Percentiles rank a stretch among this genome's conserved stretches.
Evolutionary conservation across 2,329 filamentous ascomycete species (phyloP).

Genomic region (Apiospora aurea): DNA sequence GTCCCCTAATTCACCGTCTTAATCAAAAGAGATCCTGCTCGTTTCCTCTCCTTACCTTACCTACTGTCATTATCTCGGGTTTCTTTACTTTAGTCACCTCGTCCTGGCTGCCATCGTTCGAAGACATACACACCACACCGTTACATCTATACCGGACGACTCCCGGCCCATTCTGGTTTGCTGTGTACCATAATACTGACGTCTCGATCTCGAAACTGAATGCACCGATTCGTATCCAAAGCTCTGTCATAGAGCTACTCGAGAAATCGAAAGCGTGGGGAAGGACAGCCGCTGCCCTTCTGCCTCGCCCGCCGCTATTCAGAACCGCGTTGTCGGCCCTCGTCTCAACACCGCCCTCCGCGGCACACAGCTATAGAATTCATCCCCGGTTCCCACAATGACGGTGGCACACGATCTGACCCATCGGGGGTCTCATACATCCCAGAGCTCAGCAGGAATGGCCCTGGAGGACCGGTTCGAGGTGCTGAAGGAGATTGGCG

Average conservation of each 20-base stretch:
- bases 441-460: slow-evolving; percentile 55
- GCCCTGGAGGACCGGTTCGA: slow-evolving; percentile 94
- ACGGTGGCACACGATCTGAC: slow-evolving; percentile 77
- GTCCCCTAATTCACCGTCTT: slow-evolving; percentile 40
- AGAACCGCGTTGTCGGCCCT: slow-evolving; percentile 22
- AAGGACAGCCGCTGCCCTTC: slow-evolving; percentile 35
- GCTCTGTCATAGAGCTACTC: slow-evolving; percentile 49
- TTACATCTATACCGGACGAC: slow-evolving; percentile 18
- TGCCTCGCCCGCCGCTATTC: slow-evolving; percentile 32
- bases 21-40: slow-evolving; percentile 34
- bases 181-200: slow-evolving; percentile 14
- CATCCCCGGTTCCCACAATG: slow-evolving; percentile 61
- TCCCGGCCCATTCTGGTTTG: slow-evolving; percentile 12
- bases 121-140: slow-evolving; percentile 17
- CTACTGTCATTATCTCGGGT: slow-evolving; percentile 28
- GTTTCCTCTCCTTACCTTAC: slow-evolving; percentile 29
- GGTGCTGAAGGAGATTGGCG: slow-evolving; percentile 96
- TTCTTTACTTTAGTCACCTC: slow-evolving; percentile 23
- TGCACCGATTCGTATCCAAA: slow-evolving; percentile 31
- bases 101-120: slow-evolving; percentile 11
- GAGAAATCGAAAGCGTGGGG: slow-evolving; percentile 34
- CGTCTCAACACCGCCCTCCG: slow-evolving; percentile 28
- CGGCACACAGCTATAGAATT: slow-evolving; percentile 24
- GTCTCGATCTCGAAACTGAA: slow-evolving; percentile 29
- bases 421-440: slow-evolving; percentile 67